phyloP scores from a whole-genome alignment of 306 rosid species.

The Ceratonia siliqua region DNA sequence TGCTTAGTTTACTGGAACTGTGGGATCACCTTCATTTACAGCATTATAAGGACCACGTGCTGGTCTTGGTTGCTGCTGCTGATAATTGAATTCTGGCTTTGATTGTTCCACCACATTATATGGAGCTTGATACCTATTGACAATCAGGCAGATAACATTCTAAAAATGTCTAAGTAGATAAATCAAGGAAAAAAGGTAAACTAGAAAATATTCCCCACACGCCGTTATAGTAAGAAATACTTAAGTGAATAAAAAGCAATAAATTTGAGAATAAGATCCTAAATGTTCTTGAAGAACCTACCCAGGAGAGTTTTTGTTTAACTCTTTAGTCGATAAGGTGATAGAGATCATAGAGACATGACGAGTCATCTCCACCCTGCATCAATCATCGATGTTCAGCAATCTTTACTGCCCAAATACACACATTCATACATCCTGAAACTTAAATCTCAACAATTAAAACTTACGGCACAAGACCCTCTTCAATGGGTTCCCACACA shows the following conservation, averaged over 20 bases:
- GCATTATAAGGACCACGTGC: slow-evolving; percentile 68
- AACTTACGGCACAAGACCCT: slow-evolving; percentile 97
- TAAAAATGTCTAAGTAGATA: slow-evolving; percentile 20
- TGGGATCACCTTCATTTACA: slow-evolving; percentile 69
- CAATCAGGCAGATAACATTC: slow-evolving; percentile 16
- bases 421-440: slow-evolving; percentile 19
- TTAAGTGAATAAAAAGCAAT: background rate
- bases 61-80: slow-evolving; percentile 73
- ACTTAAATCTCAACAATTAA: slow-evolving; percentile 4
- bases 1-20: background rate
- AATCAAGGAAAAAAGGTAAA: background rate
- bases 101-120: slow-evolving; percentile 57
- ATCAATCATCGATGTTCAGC: slow-evolving; percentile 31
- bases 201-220: background rate
- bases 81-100: slow-evolving; percentile 67
- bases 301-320: slow-evolving; percentile 86
- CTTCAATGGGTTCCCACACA: slow-evolving; percentile 98
- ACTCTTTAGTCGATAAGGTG: slow-evolving; percentile 69
- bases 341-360: slow-evolving; percentile 97
- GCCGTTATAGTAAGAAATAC: background rate
- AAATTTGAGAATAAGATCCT: background rate
- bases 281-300: slow-evolving; percentile 36
- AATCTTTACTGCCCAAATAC: background rate
- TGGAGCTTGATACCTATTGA: slow-evolving; percentile 79
- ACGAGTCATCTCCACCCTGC: slow-evolving; percentile 99